phyloP scores from a whole-genome alignment of 768 basidiomycete genomes.

The Mycena vitilis region DNA sequence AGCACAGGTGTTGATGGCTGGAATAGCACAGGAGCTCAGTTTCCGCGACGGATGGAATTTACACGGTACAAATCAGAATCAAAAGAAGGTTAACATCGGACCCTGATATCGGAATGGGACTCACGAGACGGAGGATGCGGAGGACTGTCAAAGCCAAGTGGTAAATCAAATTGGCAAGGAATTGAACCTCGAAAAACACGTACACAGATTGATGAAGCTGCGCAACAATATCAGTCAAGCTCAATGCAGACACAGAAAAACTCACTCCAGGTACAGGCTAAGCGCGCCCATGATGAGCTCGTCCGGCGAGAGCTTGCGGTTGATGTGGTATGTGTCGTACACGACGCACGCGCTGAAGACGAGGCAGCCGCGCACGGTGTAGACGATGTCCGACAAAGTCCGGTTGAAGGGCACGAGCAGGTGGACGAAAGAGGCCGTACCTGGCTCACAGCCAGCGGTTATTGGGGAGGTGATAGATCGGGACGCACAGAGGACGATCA shows the following conservation, averaged over 20 bases:
- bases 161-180: too few relatives aligned
- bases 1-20: too few relatives aligned
- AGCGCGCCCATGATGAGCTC: neutral
- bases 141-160: conserved; percentile 63
- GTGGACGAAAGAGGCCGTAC: conserved; percentile 14
- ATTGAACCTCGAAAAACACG: conserved; percentile 42
- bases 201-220: conserved; percentile 90
- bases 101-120: too few relatives aligned
- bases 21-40: too few relatives aligned
- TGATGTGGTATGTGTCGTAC: conserved; percentile 91
- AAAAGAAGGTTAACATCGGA: neutral
- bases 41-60: too few relatives aligned
- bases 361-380: conserved; percentile 83
- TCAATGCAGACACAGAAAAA: neutral
- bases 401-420: conserved; percentile 70
- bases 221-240: conserved; percentile 11
- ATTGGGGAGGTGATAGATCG: neutral
- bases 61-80: too few relatives aligned
- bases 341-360: conserved; percentile 92
- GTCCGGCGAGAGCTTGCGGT: conserved; percentile 48
- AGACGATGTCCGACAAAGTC: conserved; percentile 84
- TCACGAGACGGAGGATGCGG: conserved; percentile 85
- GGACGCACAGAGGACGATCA: conserved; percentile 78
- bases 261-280: conserved; percentile 5
- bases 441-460: neutral